phyloP scores from a whole-genome alignment of 1,284 basidiomycete species.

The Gomphus sp. region DNA sequence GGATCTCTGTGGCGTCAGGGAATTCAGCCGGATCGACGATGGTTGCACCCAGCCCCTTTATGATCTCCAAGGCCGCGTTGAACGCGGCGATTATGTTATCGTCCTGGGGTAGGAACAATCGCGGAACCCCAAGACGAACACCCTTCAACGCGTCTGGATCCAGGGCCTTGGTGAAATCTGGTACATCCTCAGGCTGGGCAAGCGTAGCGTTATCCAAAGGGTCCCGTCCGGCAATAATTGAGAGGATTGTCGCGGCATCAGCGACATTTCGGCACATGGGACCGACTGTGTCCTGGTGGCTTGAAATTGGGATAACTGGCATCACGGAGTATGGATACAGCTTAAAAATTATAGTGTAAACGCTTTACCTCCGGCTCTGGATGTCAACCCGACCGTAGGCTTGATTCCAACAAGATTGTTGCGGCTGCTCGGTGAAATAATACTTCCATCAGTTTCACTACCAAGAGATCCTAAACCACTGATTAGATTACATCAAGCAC shows the following conservation, averaged over 20 bases:
- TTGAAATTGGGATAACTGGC: slow-evolving; percentile 40
- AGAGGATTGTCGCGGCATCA: slow-evolving; percentile 35
- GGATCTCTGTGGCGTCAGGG: slow-evolving; percentile 25
- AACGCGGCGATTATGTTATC: slow-evolving; percentile 24
- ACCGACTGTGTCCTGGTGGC: slow-evolving; percentile 41
- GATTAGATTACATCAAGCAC: neutral
- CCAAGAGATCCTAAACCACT: slow-evolving; percentile 13
- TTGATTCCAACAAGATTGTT: slow-evolving; percentile 44
- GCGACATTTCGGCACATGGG: slow-evolving; percentile 37
- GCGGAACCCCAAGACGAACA: slow-evolving; percentile 32
- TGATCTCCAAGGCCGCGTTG: slow-evolving; percentile 27
- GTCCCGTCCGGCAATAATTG: slow-evolving; percentile 36
- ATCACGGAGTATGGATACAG: neutral
- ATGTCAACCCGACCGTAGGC: slow-evolving; percentile 42
- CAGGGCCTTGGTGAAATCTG: slow-evolving; percentile 27
- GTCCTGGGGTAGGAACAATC: slow-evolving; percentile 19
- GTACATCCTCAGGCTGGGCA: slow-evolving; percentile 20
- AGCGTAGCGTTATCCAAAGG: slow-evolving; percentile 35
- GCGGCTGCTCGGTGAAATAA: slow-evolving; percentile 23
- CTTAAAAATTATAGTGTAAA: too few species aligned
- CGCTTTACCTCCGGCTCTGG: slow-evolving; percentile 33
- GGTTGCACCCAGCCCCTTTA: slow-evolving; percentile 29
- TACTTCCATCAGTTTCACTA: slow-evolving; percentile 18
- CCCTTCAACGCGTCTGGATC: slow-evolving; percentile 26
- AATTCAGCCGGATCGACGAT: slow-evolving; percentile 36